phyloP scores from a whole-genome alignment of 768 basidiomycete genomes.

The Exsudoporus frostii region DNA sequence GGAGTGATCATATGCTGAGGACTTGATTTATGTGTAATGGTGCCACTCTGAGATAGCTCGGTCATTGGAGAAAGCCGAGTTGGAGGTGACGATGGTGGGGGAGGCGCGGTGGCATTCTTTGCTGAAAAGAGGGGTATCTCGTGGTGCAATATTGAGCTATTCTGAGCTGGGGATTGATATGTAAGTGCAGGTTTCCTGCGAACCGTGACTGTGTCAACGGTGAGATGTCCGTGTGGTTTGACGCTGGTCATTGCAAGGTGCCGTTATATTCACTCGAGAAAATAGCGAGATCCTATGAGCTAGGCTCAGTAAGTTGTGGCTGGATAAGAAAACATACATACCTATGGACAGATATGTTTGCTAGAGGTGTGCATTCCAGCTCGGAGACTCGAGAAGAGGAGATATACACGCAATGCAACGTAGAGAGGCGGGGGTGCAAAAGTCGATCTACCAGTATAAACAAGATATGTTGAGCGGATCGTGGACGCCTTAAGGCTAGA shows the following conservation, averaged over 20 bases:
- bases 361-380: slow-evolving; percentile 24
- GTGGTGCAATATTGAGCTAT: slow-evolving; percentile 25
- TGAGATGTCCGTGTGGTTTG: slow-evolving; percentile 15
- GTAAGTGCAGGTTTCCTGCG: slow-evolving; percentile 58
- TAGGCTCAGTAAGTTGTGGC: background rate
- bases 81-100: slow-evolving; percentile 11
- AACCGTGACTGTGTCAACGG: slow-evolving; percentile 22
- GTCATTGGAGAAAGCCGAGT: slow-evolving; percentile 8
- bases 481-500: slow-evolving; percentile 7
- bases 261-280: slow-evolving; percentile 6
- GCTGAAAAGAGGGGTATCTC: slow-evolving; percentile 18
- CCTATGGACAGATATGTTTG: slow-evolving; percentile 20
- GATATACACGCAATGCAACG: slow-evolving; percentile 14
- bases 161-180: slow-evolving; percentile 53
- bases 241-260: slow-evolving; percentile 21
- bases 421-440: slow-evolving; percentile 2
- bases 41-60: slow-evolving; percentile 14
- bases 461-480: slow-evolving; percentile 19
- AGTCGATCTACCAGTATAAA: slow-evolving; percentile 19
- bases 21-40: slow-evolving; percentile 14
- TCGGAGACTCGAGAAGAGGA: slow-evolving; percentile 3
- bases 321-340: slow-evolving; percentile 1
- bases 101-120: slow-evolving; percentile 16
- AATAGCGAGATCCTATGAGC: slow-evolving; percentile 10
- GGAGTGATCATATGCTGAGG: slow-evolving; percentile 35